Conservation (phyloP, 257 asterid species). For the Nicotiana otophora region DNA sequence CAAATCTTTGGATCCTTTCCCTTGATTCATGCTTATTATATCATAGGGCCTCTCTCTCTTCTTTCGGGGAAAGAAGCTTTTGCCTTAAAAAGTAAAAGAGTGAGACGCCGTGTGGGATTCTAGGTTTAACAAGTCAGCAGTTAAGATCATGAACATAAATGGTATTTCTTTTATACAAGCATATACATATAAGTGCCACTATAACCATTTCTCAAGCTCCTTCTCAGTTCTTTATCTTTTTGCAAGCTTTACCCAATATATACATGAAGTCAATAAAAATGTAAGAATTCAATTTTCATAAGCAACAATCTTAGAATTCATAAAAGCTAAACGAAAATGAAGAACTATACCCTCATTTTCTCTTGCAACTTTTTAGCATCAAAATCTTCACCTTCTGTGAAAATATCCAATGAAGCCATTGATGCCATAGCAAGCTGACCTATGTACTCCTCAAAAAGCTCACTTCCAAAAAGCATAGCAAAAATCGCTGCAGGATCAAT, state of each 20-base stretch:
- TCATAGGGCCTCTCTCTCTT: background rate
- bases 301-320: background rate
- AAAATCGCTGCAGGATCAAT: conserved; percentile 99
- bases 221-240: background rate
- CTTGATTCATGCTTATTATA: background rate
- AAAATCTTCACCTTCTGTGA: conserved; percentile 75
- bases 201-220: background rate
- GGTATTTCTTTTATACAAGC: background rate
- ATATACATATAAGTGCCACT: background rate
- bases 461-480: conserved; percentile 99
- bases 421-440: conserved; percentile 99
- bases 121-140: background rate
- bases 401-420: conserved; percentile 90
- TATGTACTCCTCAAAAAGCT: conserved; percentile 96
- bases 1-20: background rate
- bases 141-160: background rate
- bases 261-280: background rate
- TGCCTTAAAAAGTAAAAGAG: background rate
- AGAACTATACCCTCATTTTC: conserved; percentile 74
- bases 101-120: background rate
- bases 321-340: background rate
- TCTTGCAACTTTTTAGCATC: conserved; percentile 88
- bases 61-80: background rate
- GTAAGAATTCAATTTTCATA: background rate
- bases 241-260: background rate